Evolutionary conservation across 352 stramenopile genomes (phyloP), one percentile per base, ranked within the genome.

Genomic region (Phytophthora sp.): DNA sequence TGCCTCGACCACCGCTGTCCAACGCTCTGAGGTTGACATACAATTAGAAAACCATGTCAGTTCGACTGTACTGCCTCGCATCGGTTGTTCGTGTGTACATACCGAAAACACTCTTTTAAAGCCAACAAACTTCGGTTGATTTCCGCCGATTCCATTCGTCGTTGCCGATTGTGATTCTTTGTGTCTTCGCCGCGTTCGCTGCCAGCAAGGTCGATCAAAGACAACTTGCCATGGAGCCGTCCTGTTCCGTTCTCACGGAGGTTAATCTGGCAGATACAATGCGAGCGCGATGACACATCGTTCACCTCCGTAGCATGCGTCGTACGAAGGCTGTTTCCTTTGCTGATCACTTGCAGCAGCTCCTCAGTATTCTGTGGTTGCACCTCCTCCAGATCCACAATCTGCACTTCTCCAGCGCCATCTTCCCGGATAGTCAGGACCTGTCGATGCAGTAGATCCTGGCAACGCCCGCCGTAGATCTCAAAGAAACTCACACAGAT

Each of bases 111-210:
- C 65, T 99, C 97, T 69, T 99, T 99, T 26, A 99, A 69, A 7
- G 97, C 96, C 26, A 99, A 64, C 18, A 99, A 73, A 35, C 91
- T 98, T 54, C 97, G 99, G 72, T 99, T 99, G 60, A 99, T 99
- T 73, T 99, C 97, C 5, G 96, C 96, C 16, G 95, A 97, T 71
- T 99, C 97, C 78, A 99, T 88, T 24, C 97, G 81, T 12, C 94
- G 97, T 47, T 97, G 90, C 7, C 88, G 80, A 59, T 96, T 97
- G 59, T 95, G 86, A 59, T 97, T 97, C 52, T 91, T 95, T 7
- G 95, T 99, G 73, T 99, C 97, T 61, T 96, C 90, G 11, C 95
- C 97, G 38, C 97, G 85, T 66, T 99, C 97, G 63, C 91, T 98
- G 13, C 97, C 97, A 4, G 97, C 96, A 0, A 99, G 76, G 76